Evolutionary conservation across 2,329 filamentous ascomycete genomes (phyloP), one percentile per base, ranked within the genome.

Genomic region (Shiraia sp.): DNA sequence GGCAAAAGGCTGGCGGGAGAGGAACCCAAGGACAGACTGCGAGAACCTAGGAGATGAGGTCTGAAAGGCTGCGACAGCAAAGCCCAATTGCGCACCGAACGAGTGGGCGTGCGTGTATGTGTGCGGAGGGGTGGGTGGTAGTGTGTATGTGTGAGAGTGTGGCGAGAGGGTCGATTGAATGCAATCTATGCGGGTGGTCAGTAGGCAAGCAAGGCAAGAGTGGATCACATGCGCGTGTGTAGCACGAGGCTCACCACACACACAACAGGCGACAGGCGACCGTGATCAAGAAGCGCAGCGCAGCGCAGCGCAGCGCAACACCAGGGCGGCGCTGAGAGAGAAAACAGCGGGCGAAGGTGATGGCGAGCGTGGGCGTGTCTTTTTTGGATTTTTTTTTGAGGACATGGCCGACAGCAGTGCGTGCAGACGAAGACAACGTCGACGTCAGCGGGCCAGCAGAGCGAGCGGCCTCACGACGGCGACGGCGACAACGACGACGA

Each of bases 31-130:
- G 29, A 6, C 12, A 16, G 29, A n/a, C 13, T 10, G 29, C 22
- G 31, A 4, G 14, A 13, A 33, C 15, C 48, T 56, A 56, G 55
- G 59, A 63, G 57, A 57, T 45, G 19, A 50, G 40, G 31, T 45
- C 48, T 49, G 53, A 51, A 58, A 62, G 47, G 56, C 54, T 56
- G 64, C 57, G 60, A 61, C 52, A 54, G 57, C 27, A 65, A 65
- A 55, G 57, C 65, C 58, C 57, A 57, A 40, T 49, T 44, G 56
- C 57, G 58, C 57, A 53, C 56, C 54, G 51, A 50, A 51, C 48
- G 51, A 40, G 36, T 42, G 42, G 32, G 42, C 22, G 12, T 27
- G 47, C 32, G 42, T 42, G 36, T 32, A 40, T 23, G 45, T 50
- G 53, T 49, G 60, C 53, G 65, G 59, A 52, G 62, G 17, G 23